Evolutionary conservation across 352 stramenopile genomes (phyloP).

Genomic region (Pilasporangium apinafurcum): DNA sequence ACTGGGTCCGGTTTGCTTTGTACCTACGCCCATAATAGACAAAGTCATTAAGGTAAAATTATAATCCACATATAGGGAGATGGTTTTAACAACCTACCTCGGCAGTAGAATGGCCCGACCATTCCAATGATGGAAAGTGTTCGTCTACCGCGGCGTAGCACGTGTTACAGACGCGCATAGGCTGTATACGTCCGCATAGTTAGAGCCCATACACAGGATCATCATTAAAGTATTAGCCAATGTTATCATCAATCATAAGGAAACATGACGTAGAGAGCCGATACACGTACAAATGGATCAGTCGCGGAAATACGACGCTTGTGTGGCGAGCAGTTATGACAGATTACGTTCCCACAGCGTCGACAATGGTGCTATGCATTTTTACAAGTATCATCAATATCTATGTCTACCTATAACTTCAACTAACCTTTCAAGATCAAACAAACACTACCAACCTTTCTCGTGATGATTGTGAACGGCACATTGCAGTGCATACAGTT

Average conservation of each 20-base stretch:
- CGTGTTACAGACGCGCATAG: constrained; percentile 83
- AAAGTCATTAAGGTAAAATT: too few relatives aligned
- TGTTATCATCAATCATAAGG: not conserved
- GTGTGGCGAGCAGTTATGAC: constrained; percentile 82
- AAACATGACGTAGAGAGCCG: not conserved
- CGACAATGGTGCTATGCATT: constrained; percentile 68
- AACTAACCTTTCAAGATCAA: not conserved
- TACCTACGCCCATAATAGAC: constrained; percentile 26
- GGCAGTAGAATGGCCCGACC: constrained; percentile 66
- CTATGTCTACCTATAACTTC: too few relatives aligned
- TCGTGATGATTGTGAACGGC: constrained; percentile 72
- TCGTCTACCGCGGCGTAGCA: constrained; percentile 82
- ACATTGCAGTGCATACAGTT: constrained; percentile 89
- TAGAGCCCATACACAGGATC: constrained; percentile 1
- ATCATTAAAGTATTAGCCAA: too few relatives aligned
- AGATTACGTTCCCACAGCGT: constrained; percentile 80
- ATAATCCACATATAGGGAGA: too few relatives aligned
- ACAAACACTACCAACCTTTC: constrained; percentile 45
- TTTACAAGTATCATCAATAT: too few relatives aligned
- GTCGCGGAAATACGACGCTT: constrained; percentile 76
- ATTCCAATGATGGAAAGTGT: constrained; percentile 79
- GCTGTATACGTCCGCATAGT: constrained; percentile 19
- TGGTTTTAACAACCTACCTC: constrained; percentile 33
- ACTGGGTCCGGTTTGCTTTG: constrained; percentile 69
- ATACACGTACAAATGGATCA: constrained; percentile 66